Percentiles rank a stretch among this genome's conserved stretches.
phyloP scores from a whole-genome alignment of 164 flowering plant genomes.

The Cinnamomum micranthum region DNA sequence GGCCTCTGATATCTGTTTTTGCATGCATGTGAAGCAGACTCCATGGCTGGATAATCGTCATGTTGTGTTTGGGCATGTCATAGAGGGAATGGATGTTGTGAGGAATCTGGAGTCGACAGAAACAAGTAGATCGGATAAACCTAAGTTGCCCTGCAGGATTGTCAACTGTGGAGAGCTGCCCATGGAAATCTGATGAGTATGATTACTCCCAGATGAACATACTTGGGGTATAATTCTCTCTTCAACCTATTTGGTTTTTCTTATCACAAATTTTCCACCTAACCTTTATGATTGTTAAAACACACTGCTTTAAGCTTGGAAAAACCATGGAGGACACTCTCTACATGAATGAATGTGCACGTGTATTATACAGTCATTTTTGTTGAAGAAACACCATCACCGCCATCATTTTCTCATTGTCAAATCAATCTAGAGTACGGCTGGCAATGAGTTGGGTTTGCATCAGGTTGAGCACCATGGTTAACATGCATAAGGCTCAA shows the following conservation, averaged over 20 bases:
- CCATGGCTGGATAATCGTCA: constrained; percentile 83
- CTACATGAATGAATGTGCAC: background rate
- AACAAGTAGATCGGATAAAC: constrained; percentile 57
- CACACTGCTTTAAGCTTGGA: background rate
- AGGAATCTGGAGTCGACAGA: constrained; percentile 58
- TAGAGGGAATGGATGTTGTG: constrained; percentile 70
- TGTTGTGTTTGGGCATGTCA: constrained; percentile 73
- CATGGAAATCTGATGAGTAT: constrained; percentile 31
- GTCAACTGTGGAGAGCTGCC: constrained; percentile 68
- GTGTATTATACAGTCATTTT: background rate
- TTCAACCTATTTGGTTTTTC: background rate
- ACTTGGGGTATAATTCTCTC: background rate
- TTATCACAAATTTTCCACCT: background rate
- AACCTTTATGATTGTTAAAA: background rate
- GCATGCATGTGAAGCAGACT: constrained; percentile 38
- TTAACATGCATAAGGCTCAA: too few species aligned
- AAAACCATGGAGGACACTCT: background rate
- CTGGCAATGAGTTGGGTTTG: too few species aligned
- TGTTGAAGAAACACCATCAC: too few species aligned
- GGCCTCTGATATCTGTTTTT: constrained; percentile 11
- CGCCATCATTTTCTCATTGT: too few species aligned
- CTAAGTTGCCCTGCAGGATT: constrained; percentile 55
- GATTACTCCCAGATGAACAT: background rate
- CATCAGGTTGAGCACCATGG: too few species aligned
- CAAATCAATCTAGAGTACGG: too few species aligned